Evolutionary conservation across 768 basidiomycete genomes (phyloP), one percentile per base, ranked within the genome.

Genomic region (Trametes gibbosa): DNA sequence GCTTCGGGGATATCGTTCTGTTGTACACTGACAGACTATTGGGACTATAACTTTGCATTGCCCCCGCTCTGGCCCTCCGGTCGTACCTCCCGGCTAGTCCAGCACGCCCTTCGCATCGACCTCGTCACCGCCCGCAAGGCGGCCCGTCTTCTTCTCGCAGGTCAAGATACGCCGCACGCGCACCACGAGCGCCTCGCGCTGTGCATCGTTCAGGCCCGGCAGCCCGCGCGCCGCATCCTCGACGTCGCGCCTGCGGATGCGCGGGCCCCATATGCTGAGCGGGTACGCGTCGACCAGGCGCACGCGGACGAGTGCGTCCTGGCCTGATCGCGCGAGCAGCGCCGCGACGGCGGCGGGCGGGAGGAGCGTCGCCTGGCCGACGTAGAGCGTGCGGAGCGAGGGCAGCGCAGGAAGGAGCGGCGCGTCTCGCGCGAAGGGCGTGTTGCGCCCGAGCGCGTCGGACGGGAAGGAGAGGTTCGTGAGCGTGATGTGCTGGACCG

Each of bases 221-320:
- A 68, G 45, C 49, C 53, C 43, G 19, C 62, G 59, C 14, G 69
- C 72, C 6, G 75, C 78, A 16, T 61, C 65, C 69, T 82, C 80
- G 13, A 84, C 64, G 63, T 84, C 81, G 13, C 75, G 74, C 39
- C 78, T 71, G 16, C 83, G 76, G 27, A 85, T 59, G 32, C 84
- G 74, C 1, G 73, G 72, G 41, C 82, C 84, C 84, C 84, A 85
- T 25, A 86, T 85, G 56, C 83, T 83, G 46, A 75, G 79, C 12
- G 70, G 68, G 64, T 84, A 85, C 21, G 76, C 76, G 58, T 85
- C 84, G n/a, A 84, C 77, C 6, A 84, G 71, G 40, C 73, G 70
- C 24, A 84, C 66, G 27, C 63, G 47, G 55, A 69, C 63, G 23
- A 84, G 70, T 29, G 52, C 58, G 16, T 65, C 50, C 43, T 54